A percentile compares a stretch with the other conserved stretches of the same genome.
These are phyloP conservation scores for Arthrobotrys conoides DNA, from an alignment of 2,329 filamentous ascomycete genomes.

Conservation along the genomic window DNA sequence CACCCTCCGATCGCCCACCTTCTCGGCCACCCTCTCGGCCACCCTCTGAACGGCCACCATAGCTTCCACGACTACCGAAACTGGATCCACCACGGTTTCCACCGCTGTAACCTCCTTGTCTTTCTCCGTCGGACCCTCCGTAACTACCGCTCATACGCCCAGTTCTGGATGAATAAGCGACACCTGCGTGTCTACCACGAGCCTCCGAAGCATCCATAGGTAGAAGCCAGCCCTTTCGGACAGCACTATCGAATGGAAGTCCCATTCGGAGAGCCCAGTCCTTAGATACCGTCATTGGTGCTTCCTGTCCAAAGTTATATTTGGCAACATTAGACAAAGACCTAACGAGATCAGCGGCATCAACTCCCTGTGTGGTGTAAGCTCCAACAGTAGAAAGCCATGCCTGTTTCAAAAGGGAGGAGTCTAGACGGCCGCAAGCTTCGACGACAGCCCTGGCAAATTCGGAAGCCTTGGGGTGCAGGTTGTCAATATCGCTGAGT, in stretches of 20 bases:
- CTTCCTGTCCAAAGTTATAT: conserved; percentile 46
- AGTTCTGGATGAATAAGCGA: conserved; percentile 42
- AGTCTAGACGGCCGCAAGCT: conserved; percentile 32
- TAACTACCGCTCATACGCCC: not conserved
- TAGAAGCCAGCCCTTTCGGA: conserved; percentile 27
- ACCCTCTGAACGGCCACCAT: too few species aligned
- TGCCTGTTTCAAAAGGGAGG: not conserved
- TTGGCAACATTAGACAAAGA: conserved; percentile 36
- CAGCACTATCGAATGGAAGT: conserved; percentile 10
- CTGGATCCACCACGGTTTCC: conserved; percentile 27
- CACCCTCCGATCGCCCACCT: too few species aligned
- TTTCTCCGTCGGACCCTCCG: not conserved
- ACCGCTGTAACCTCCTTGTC: conserved; percentile 27
- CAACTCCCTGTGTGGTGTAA: conserved; percentile 9
- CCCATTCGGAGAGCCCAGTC: conserved; percentile 16
- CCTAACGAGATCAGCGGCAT: not conserved
- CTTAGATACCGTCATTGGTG: conserved; percentile 8
- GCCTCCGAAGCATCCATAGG: conserved; percentile 23
- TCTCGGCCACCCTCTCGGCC: too few species aligned
- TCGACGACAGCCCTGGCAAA: conserved; percentile 43
- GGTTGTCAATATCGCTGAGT: conserved; percentile 53
- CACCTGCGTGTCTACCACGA: conserved; percentile 20
- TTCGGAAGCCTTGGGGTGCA: conserved; percentile 19
- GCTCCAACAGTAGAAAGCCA: conserved; percentile 28
- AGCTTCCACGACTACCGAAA: too few species aligned